Evolutionary conservation across 805 yeast genomes (phyloP).

Genomic region (Priceomyces castillae): DNA sequence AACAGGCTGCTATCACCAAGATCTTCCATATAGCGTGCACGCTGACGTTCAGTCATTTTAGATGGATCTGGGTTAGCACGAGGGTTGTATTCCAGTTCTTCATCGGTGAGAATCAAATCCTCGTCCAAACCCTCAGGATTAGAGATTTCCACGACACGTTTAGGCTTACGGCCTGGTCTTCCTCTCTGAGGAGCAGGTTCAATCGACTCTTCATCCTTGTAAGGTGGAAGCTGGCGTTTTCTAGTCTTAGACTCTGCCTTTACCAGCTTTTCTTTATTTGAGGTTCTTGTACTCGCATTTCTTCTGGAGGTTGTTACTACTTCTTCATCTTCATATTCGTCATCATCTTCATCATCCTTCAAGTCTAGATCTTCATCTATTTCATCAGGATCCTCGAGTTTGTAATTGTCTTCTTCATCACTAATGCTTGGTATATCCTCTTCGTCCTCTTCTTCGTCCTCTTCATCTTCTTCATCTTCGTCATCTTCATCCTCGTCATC

Average conservation of each 20-base stretch:
- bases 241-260: constrained; percentile 17
- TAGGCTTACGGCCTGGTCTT: constrained; percentile 5
- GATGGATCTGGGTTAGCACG: constrained; percentile 40
- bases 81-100: constrained; percentile 45
- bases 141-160: constrained; percentile 12
- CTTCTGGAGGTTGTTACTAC: constrained; percentile 7
- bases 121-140: constrained; percentile 34
- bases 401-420: constrained; percentile 30
- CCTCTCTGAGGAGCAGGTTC: constrained; percentile 5
- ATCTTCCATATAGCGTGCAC: constrained; percentile 36
- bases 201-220: constrained; percentile 32
- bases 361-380: constrained; percentile 37
- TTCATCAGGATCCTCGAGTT: constrained; percentile 35
- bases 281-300: constrained; percentile 1
- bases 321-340: constrained; percentile 13
- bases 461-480: constrained; percentile 22
- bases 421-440: constrained; percentile 21
- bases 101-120: constrained; percentile 37
- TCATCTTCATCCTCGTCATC: constrained; percentile 15
- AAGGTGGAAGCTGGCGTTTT: constrained; percentile 37
- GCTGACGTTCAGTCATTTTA: constrained; percentile 56
- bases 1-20: constrained; percentile 16
- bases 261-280: neutral
- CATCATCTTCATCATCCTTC: constrained; percentile 25
- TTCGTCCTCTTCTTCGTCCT: constrained; percentile 23